Evolutionary conservation across 2,329 filamentous ascomycete species (phyloP).

Genomic region (Cadophora sp.): DNA sequence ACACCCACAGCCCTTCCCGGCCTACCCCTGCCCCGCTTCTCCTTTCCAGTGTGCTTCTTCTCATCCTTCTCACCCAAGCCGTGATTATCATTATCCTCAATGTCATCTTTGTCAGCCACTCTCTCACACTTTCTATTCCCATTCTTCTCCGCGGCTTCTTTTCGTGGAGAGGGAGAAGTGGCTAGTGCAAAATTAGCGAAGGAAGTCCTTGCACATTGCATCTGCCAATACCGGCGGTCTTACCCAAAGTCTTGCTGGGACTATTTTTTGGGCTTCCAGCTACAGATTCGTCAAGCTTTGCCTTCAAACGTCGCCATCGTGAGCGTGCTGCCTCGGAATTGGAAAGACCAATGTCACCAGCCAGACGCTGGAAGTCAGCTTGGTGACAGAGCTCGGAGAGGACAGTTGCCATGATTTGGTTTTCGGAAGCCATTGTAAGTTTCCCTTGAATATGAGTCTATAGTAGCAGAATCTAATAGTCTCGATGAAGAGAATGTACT

Average conservation of each 20-base stretch:
- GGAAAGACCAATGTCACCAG: background rate
- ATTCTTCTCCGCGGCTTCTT: background rate
- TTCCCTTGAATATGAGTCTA: background rate
- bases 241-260: background rate
- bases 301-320: slow-evolving; percentile 9
- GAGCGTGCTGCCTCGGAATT: slow-evolving; percentile 7
- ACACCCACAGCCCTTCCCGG: background rate
- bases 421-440: slow-evolving; percentile 10
- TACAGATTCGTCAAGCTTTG: background rate
- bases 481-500: background rate
- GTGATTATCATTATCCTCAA: background rate
- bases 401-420: background rate
- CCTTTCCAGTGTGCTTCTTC: background rate
- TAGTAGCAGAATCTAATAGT: background rate
- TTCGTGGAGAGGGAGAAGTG: background rate
- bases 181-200: background rate
- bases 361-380: slow-evolving; percentile 1
- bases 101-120: background rate
- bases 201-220: background rate
- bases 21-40: background rate
- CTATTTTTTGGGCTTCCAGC: background rate
- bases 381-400: background rate
- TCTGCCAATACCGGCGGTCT: background rate
- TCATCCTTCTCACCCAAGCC: background rate
- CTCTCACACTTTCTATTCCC: background rate